These are phyloP conservation scores for Fraxinus anomala DNA, from an alignment of 257 asterid species.

Conservation along the genomic window DNA sequence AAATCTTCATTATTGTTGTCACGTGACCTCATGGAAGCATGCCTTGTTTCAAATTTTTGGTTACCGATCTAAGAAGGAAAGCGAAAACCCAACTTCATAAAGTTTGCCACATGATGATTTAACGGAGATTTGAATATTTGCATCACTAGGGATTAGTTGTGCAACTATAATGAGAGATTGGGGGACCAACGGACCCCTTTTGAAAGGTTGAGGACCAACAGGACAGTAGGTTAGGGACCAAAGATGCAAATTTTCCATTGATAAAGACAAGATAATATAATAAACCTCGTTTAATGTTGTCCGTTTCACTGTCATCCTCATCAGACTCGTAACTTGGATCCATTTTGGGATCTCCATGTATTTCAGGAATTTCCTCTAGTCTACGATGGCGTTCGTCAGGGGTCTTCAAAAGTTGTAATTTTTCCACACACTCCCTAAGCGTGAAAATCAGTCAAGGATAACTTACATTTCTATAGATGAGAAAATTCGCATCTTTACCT, in stretches of 20 bases:
- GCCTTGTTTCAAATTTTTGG: not conserved
- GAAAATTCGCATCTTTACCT: not conserved
- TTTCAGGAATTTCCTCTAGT: slow-evolving; percentile 81
- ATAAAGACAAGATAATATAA: slow-evolving; percentile 3
- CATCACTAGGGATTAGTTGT: not conserved
- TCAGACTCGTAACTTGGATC: slow-evolving; percentile 91
- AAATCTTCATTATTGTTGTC: not conserved
- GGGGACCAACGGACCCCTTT: not conserved
- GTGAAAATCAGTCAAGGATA: slow-evolving; percentile 72
- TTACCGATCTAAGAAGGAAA: not conserved
- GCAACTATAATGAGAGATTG: not conserved
- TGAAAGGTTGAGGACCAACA: not conserved
- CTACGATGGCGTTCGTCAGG: slow-evolving; percentile 98
- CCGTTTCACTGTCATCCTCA: slow-evolving; percentile 74
- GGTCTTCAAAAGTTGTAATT: slow-evolving; percentile 80
- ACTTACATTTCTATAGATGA: not conserved
- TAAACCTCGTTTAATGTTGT: slow-evolving; percentile 72
- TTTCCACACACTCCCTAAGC: slow-evolving; percentile 98
- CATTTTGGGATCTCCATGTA: slow-evolving; percentile 94
- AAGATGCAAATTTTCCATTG: not conserved
- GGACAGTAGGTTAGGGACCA: not conserved
- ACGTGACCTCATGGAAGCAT: not conserved
- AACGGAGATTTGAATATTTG: not conserved
- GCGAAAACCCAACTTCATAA: not conserved
- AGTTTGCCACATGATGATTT: not conserved